Base-by-base conservation (phyloP, 176 grass and related monocot genomes). In the Musa schizocarpa region DNA sequence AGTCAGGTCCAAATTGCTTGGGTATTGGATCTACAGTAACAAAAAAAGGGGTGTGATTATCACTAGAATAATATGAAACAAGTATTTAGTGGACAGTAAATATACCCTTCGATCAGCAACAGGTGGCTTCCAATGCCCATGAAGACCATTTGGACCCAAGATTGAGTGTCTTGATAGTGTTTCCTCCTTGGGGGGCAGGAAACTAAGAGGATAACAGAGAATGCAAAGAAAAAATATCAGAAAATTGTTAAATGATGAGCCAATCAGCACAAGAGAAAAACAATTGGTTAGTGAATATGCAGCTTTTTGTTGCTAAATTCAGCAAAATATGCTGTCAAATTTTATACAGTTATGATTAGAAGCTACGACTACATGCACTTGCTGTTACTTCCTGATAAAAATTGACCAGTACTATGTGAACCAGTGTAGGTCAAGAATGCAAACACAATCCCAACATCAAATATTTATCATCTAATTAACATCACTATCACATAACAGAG, bases 1-100 rank as follows among this genome's bases (percentile, higher is more conserved):
- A 64, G 78, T 84, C 43, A 84, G 77, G 76, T 88, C 86, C 79
- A 88, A 70, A 78, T 83, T 81, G 73, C 68, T 84, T 71, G 86
- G 86, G 68, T 88, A 88, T 77, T 81, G 82, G 53, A 88, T 81
- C 86, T 88, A 68, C 25, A 56, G 25, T n/a, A 68, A 52, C 17
- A 79, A 74, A 72, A 63, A 69, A 77, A 83, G 49, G 24, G 23
- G 13, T 57, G 17, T 29, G 24, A 74, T 17, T 17, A 56, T 29
- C 24, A 73, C 14, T 21, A 13, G 11, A 25, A 21, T 1, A 74
- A 14, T 13, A 29, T 56, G 21, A 69, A 74, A 50, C 58, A 74
- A 20, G 50, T 51, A 13, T 23, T 56, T 19, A 85, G 54, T 65
- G 64, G 13, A 54, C 25, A 68, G 53, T 71, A 26, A 65, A 13